A percentile compares a stretch with the other conserved stretches of the same genome.
phyloP scores from a whole-genome alignment of 2,329 filamentous ascomycete species.

The Aspergillus piperis region DNA sequence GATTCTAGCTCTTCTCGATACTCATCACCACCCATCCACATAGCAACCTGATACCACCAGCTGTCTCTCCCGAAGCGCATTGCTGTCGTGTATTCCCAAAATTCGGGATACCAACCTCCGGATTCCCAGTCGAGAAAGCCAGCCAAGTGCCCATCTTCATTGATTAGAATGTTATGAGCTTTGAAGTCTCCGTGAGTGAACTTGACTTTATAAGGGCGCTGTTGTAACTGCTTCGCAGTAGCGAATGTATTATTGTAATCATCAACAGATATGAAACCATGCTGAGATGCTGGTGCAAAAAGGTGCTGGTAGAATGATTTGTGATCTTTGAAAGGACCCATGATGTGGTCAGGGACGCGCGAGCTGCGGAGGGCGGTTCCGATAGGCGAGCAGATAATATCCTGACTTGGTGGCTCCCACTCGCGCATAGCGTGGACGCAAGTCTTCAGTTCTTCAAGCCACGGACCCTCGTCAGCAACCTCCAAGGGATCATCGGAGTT shows the following conservation, averaged over 20 bases:
- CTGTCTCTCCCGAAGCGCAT: slow-evolving; percentile 21
- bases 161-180: background rate
- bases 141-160: background rate
- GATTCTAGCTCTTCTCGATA: slow-evolving; percentile 22
- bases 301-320: slow-evolving; percentile 34
- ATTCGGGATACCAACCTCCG: background rate
- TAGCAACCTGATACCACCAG: slow-evolving; percentile 28
- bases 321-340: slow-evolving; percentile 33
- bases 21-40: slow-evolving; percentile 22
- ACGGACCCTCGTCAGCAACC: slow-evolving; percentile 32
- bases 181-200: background rate
- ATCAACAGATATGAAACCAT: slow-evolving; percentile 29
- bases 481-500: slow-evolving; percentile 31
- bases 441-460: slow-evolving; percentile 36
- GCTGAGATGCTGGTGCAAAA: slow-evolving; percentile 26
- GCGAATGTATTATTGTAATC: slow-evolving; percentile 29
- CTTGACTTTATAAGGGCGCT: background rate
- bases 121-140: background rate
- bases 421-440: slow-evolving; percentile 39
- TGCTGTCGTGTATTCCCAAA: slow-evolving; percentile 23
- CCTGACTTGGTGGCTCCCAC: slow-evolving; percentile 32
- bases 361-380: slow-evolving; percentile 33
- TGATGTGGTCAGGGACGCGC: slow-evolving; percentile 35
- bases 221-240: slow-evolving; percentile 21
- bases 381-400: slow-evolving; percentile 34